Evolutionary conservation across 1,139 yeast species (phyloP), one percentile per base, ranked within the genome.

Genomic region (Kodamaea sp.): DNA sequence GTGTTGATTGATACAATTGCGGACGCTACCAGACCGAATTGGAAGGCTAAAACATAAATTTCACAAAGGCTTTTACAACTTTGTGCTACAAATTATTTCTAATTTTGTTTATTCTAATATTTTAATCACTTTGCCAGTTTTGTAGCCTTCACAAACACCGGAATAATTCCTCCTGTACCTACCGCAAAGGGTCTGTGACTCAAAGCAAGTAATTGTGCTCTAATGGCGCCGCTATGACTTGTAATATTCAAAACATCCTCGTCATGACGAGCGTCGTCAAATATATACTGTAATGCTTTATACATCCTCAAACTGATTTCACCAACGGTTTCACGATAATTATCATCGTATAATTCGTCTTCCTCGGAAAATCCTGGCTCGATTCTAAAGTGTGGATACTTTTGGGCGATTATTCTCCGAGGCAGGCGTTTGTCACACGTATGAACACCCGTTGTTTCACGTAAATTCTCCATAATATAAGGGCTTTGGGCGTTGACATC

Each of bases 101-200:
- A 12, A 20, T 25, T 29, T 24, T 23, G 33, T 24, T 28, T 29
- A 31, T 15, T 8, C 27, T 32, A 9, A 9, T 29, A 24, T 22
- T 29, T 25, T 22, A 24, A 33, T 8, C 25, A 25, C 22, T 36
- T 15, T 36, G 9, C 12, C 8, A 44, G 34, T 34, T 41, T 53
- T 6, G 53, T 49, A 5, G 62, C 75, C 44, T 63, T 63, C 2
- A 69, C 73, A 43, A 67, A 60, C 8, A 69, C 73, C 1, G 75
- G 74, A 28, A 69, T 62, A 62, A 69, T 59, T 6, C 74, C 75
- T 8, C 75, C 75, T 5, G 75, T 69, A 7, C 72, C 73, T 24
- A 69, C 64, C 4, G 67, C 64, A 54, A 69, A 69, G 23, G 63
- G 53, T 30, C 75, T 52, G 46, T 69, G 74, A 34, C 70, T 68